Conservation (phyloP, 495 filamentous ascomycete species). For the Annulohypoxylon stygium region DNA sequence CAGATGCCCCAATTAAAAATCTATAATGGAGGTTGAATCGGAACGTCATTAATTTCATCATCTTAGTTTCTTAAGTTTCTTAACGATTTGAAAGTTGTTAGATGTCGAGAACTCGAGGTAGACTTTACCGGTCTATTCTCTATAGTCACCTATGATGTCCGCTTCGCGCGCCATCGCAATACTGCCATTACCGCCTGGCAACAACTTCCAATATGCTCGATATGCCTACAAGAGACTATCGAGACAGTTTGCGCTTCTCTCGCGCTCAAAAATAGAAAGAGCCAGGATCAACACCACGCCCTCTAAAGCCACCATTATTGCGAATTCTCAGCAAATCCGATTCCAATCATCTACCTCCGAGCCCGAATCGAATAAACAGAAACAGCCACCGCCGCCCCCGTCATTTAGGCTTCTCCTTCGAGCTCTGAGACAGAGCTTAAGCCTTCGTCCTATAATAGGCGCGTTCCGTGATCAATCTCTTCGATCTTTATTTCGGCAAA, state of each 20-base stretch:
- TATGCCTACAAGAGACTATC: constrained; percentile 32
- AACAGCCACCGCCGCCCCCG: constrained; percentile 43
- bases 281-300: background rate
- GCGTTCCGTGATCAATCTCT: constrained; percentile 54
- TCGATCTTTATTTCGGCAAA: constrained; percentile 52
- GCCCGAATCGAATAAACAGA: constrained; percentile 36
- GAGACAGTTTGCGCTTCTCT: constrained; percentile 6
- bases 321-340: constrained; percentile 41
- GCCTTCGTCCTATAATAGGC: constrained; percentile 49
- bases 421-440: constrained; percentile 51
- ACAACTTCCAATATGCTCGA: constrained; percentile 28
- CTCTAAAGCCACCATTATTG: constrained; percentile 9
- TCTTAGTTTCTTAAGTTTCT: background rate
- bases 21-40: background rate
- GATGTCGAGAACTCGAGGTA: background rate
- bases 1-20: background rate
- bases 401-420: constrained; percentile 48
- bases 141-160: constrained; percentile 15
- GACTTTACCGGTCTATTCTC: background rate
- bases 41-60: constrained; percentile 8
- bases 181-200: constrained; percentile 21
- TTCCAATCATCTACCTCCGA: constrained; percentile 44
- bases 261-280: background rate
- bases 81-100: background rate
- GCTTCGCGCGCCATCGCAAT: constrained; percentile 18